Evolutionary conservation across 2,329 filamentous ascomycete species (phyloP), one percentile per base, ranked within the genome.

Genomic region (Neonectria punicea): DNA sequence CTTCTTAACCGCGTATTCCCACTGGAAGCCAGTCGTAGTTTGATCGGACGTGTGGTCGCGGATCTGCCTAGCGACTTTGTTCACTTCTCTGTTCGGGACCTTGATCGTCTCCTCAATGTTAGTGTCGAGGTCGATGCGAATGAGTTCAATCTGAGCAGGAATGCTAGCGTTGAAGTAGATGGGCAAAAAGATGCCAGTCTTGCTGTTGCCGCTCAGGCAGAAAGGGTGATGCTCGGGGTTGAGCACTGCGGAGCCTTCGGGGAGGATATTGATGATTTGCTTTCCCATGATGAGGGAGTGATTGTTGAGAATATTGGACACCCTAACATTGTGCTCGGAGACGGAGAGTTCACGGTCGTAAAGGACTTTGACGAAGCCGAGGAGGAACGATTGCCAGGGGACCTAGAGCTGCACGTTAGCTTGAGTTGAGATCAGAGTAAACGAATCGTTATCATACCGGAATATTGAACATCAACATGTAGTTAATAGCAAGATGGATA

Each of bases 221-320:
- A 96, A 96, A 0, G 94, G 87, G n/a, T 86, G 82, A 63, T 88
- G 86, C 51, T 94, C 87, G 0, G 94, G 93, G 75, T 99, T 99
- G 67, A 99, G 84, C 53, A 94, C 86, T 14, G 94, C 96, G 53
- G 94, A 96, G 83, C 97, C 97, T 84, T 99, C 96, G 2, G 96
- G 96, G 60, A 99, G 84, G 75, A 99, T 97, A 77, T 99, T 96
- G 80, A 99, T 95, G 73, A 98, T 97, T 81, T 98, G 94, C 78
- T 94, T 96, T 75, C 96, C 96, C 81, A 97, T 87, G 69, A 99
- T 98, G 75, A 98, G 86, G 22, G 94, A 97, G 34, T 93, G 88
- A 77, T 98, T 98, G 77, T 98, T 93, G 66, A 97, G 84, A 68
- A 99, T 94, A 67, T 88, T 90, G 30, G 91, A 92, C 16, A 94